phyloP scores from a whole-genome alignment of 2,329 filamentous ascomycete species.

The Fusarium marasasianum region DNA sequence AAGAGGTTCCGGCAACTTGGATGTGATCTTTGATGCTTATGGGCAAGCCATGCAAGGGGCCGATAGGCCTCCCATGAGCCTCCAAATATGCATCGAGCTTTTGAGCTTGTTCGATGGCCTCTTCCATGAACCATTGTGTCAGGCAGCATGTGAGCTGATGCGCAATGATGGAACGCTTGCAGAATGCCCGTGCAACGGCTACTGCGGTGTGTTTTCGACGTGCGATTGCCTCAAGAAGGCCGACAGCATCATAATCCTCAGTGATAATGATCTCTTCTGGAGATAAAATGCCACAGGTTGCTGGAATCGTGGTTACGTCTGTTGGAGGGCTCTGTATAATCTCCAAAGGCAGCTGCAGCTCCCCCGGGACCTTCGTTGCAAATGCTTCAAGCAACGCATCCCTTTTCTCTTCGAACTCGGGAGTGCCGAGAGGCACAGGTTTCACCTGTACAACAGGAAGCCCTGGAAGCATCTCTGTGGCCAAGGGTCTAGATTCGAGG shows the following conservation, averaged over 20 bases:
- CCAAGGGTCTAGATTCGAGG: not conserved
- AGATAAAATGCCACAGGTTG: not conserved
- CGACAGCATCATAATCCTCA: not conserved
- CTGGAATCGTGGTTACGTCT: not conserved
- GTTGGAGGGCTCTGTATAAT: constrained; percentile 9
- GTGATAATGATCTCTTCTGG: constrained; percentile 2
- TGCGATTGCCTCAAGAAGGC: not conserved
- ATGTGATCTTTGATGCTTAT: constrained; percentile 37
- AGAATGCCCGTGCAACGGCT: constrained; percentile 16
- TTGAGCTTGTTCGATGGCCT: constrained; percentile 16
- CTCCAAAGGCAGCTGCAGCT: constrained; percentile 41
- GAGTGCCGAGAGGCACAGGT: constrained; percentile 29
- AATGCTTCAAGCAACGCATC: constrained; percentile 44
- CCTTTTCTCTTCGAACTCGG: constrained; percentile 39
- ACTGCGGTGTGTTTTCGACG: not conserved
- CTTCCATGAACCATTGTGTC: constrained; percentile 33
- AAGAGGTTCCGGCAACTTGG: constrained; percentile 17
- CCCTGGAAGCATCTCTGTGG: not conserved
- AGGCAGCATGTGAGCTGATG: constrained; percentile 34
- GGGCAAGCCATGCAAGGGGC: constrained; percentile 28
- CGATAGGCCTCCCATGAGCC: not conserved
- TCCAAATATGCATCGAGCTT: constrained; percentile 21
- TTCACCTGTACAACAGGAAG: constrained; percentile 30
- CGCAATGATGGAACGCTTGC: constrained; percentile 26
- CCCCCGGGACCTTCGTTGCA: constrained; percentile 44